Conservation (phyloP, 805 yeast genomes). For the Hemisphaericaspora nanyangensis region DNA sequence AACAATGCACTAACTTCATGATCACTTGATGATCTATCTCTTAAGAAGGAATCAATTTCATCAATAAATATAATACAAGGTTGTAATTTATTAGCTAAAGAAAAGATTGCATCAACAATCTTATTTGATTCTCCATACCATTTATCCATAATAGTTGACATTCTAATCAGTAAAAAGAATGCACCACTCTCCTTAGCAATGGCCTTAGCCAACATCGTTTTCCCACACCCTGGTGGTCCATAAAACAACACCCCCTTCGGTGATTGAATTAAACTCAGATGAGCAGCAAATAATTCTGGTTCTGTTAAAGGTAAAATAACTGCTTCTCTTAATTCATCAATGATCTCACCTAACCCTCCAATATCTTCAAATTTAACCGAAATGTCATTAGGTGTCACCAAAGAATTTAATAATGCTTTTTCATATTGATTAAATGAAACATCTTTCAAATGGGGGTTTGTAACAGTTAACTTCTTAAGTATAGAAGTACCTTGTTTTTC, state of each 20-base stretch:
- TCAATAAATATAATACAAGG: slow-evolving; percentile 96
- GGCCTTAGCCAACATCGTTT: slow-evolving; percentile 96
- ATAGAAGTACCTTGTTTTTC: slow-evolving; percentile 55
- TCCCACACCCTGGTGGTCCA: slow-evolving; percentile 98
- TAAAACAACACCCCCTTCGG: slow-evolving; percentile 91
- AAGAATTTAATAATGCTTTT: slow-evolving; percentile 66
- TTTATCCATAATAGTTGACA: slow-evolving; percentile 94
- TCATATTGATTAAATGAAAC: slow-evolving; percentile 70
- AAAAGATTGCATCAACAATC: slow-evolving; percentile 87
- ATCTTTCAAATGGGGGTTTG: slow-evolving; percentile 55
- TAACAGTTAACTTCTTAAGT: slow-evolving; percentile 31
- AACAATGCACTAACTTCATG: slow-evolving; percentile 94
- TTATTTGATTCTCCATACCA: slow-evolving; percentile 98
- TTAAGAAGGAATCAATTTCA: slow-evolving; percentile 90
- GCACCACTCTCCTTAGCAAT: slow-evolving; percentile 91
- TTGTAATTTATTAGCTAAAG: slow-evolving; percentile 82
- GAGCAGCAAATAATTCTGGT: slow-evolving; percentile 71
- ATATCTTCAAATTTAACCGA: slow-evolving; percentile 72
- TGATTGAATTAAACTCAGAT: slow-evolving; percentile 69
- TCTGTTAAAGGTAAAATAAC: slow-evolving; percentile 78
- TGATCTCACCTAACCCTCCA: slow-evolving; percentile 82
- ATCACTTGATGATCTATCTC: slow-evolving; percentile 79
- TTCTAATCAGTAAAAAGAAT: slow-evolving; percentile 81
- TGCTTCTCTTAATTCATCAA: slow-evolving; percentile 82
- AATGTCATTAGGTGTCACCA: slow-evolving; percentile 83